These are phyloP conservation scores for Pleurotus cornucopiae DNA, from an alignment of 768 basidiomycete genomes.

Conservation along the genomic window DNA sequence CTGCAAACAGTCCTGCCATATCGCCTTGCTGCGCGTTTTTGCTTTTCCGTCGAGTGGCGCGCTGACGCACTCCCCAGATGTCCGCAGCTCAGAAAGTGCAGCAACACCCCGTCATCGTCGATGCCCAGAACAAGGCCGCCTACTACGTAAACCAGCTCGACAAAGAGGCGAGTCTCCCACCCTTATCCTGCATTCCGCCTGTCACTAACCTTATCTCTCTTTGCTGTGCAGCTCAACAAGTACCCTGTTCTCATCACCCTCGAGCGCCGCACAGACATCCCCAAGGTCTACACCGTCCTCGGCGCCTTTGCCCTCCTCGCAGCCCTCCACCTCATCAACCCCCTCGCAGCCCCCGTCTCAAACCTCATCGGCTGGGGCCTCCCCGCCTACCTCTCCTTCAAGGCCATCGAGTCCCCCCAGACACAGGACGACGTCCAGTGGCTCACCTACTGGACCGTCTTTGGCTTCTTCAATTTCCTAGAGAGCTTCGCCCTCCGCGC, in stretches of 20 bases:
- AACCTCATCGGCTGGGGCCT: conserved; percentile 94
- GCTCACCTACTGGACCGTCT: conserved; percentile 97
- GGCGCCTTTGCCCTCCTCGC: conserved; percentile 64
- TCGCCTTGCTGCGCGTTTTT: not conserved
- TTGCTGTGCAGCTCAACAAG: conserved; percentile 59
- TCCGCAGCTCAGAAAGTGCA: conserved; percentile 80
- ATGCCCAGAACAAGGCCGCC: conserved; percentile 78
- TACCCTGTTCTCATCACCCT: conserved; percentile 81
- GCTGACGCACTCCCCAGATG: conserved; percentile 35
- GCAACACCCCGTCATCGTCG: conserved; percentile 82
- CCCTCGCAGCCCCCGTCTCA: conserved; percentile 87
- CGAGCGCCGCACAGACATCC: conserved; percentile 88
- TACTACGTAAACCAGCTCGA: conserved; percentile 88
- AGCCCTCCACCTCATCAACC: conserved; percentile 81
- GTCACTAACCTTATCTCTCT: conserved; percentile 9
- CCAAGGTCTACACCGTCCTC: conserved; percentile 87
- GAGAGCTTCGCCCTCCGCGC: conserved; percentile 81
- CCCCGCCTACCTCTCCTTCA: conserved; percentile 93
- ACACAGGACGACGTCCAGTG: conserved; percentile 88
- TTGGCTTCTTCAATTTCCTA: conserved; percentile 89
- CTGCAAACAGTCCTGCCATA: not conserved
- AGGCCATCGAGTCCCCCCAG: conserved; percentile 85
- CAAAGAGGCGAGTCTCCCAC: conserved; percentile 73
- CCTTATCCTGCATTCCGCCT: not conserved
- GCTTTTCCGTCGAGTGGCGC: not conserved